A percentile compares a stretch with the other conserved stretches of the same genome.
phyloP scores from a whole-genome alignment of 306 rosid species.

The Gynostemma pentaphyllum region DNA sequence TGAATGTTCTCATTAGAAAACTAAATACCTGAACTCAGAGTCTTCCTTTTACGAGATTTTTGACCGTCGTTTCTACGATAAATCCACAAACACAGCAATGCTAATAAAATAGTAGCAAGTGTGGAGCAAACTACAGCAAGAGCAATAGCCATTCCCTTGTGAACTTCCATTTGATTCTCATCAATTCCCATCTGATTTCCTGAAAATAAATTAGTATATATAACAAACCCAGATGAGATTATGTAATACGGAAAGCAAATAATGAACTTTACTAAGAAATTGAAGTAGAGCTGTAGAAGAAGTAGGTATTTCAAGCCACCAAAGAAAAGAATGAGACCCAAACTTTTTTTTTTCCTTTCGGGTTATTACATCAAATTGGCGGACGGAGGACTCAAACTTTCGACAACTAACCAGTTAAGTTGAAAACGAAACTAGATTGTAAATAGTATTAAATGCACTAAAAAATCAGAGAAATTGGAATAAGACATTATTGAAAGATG shows the following conservation, averaged over 20 bases:
- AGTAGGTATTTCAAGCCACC: neutral
- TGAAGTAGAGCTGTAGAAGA: neutral
- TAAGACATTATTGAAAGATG: neutral
- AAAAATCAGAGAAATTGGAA: neutral
- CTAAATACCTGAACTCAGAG: conserved; percentile 29
- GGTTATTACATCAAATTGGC: too few species aligned
- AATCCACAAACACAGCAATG: conserved; percentile 45
- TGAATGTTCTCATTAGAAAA: neutral
- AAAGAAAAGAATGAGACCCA: neutral
- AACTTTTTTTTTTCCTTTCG: too few species aligned
- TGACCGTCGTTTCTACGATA: conserved; percentile 19
- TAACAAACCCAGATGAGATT: neutral
- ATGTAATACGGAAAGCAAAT: neutral
- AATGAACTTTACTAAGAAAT: neutral
- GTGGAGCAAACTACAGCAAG: conserved; percentile 30
- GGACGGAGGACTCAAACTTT: too few species aligned
- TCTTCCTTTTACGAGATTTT: conserved; percentile 29
- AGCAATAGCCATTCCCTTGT: conserved; percentile 38
- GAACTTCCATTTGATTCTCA: conserved; percentile 29
- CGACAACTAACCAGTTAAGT: too few species aligned
- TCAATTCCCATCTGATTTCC: conserved; percentile 30
- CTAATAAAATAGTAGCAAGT: conserved; percentile 31
- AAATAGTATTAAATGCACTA: neutral
- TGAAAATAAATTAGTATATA: conserved; percentile 17
- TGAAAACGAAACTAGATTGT: neutral